Conservation (phyloP, 1,284 basidiomycete genomes). For the Leccinum fuscescens region DNA sequence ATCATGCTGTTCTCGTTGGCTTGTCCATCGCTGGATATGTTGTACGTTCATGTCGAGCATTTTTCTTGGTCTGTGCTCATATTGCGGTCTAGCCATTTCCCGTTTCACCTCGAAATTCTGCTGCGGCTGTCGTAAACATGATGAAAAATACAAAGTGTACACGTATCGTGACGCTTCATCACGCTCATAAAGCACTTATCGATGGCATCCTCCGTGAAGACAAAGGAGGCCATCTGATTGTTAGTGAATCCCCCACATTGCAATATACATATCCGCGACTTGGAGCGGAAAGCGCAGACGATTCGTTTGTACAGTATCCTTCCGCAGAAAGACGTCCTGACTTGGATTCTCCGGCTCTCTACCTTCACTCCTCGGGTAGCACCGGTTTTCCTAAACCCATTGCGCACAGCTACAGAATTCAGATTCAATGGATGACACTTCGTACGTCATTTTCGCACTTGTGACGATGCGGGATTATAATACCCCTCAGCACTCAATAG, state of each 20-base stretch:
- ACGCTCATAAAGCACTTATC: conserved; percentile 29
- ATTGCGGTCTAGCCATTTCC: too few relatives aligned
- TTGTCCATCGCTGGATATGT: background rate
- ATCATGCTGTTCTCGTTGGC: background rate
- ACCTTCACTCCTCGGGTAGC: conserved; percentile 40
- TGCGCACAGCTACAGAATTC: conserved; percentile 9
- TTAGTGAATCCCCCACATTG: conserved; percentile 32
- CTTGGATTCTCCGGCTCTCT: conserved; percentile 22
- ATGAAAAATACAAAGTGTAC: conserved; percentile 31
- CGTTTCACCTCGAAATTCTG: background rate
- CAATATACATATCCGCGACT: conserved; percentile 33
- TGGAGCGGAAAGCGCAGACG: conserved; percentile 25
- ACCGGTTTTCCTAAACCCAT: conserved; percentile 37
- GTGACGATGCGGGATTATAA: too few relatives aligned
- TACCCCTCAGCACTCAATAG: too few relatives aligned
- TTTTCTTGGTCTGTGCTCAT: background rate
- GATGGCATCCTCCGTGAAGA: conserved; percentile 15
- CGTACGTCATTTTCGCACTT: too few relatives aligned
- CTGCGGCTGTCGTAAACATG: conserved; percentile 8
- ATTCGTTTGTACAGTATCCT: conserved; percentile 34
- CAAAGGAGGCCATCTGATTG: background rate
- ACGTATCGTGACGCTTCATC: conserved; percentile 29
- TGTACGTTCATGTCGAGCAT: background rate
- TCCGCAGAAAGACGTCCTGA: conserved; percentile 6
- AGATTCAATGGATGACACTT: too few relatives aligned